These are phyloP conservation scores for Cairneyella variabilis DNA, from an alignment of 495 filamentous ascomycete genomes.

Conservation along the genomic window DNA sequence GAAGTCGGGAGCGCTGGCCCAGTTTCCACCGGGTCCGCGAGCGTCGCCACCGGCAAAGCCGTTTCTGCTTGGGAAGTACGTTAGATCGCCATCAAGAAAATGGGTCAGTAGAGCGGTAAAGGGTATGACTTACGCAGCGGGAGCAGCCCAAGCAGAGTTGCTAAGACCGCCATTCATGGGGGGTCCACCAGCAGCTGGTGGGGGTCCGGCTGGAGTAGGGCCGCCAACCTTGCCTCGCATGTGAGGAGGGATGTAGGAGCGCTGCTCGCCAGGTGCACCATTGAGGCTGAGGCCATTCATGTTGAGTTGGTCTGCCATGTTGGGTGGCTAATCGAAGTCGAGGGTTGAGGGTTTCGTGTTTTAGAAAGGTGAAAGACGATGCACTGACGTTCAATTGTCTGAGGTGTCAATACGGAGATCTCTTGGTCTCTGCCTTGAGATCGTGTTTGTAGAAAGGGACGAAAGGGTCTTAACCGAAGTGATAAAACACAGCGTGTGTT, in stretches of 20 bases:
- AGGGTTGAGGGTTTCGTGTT: not conserved
- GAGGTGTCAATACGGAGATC: too few relatives aligned
- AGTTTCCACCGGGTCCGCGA: constrained; percentile 44
- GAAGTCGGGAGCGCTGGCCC: constrained; percentile 71
- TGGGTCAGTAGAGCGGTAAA: not conserved
- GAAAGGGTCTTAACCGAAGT: constrained; percentile 5
- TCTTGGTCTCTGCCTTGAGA: too few relatives aligned
- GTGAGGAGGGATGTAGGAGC: constrained; percentile 95
- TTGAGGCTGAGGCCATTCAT: constrained; percentile 80
- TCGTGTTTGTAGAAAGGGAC: constrained; percentile 12
- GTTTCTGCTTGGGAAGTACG: constrained; percentile 18
- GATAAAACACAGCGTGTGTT: constrained; percentile 21
- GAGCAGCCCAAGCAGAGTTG: constrained; percentile 56
- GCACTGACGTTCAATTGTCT: too few relatives aligned
- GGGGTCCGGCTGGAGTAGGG: constrained; percentile 32
- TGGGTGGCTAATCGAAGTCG: constrained; percentile 17
- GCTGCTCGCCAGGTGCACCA: constrained; percentile 48
- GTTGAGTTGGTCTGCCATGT: constrained; percentile 93
- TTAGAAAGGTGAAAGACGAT: not conserved
- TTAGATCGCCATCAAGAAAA: constrained; percentile 5
- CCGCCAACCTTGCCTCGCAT: constrained; percentile 61
- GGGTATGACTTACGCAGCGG: constrained; percentile 42
- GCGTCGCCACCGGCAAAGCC: constrained; percentile 51
- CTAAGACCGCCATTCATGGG: constrained; percentile 33
- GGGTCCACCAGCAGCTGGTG: constrained; percentile 26